Percentiles rank a stretch among this genome's conserved stretches.
Evolutionary conservation across 352 stramenopile species (phyloP).

Genomic region (Pythium angustatum): DNA sequence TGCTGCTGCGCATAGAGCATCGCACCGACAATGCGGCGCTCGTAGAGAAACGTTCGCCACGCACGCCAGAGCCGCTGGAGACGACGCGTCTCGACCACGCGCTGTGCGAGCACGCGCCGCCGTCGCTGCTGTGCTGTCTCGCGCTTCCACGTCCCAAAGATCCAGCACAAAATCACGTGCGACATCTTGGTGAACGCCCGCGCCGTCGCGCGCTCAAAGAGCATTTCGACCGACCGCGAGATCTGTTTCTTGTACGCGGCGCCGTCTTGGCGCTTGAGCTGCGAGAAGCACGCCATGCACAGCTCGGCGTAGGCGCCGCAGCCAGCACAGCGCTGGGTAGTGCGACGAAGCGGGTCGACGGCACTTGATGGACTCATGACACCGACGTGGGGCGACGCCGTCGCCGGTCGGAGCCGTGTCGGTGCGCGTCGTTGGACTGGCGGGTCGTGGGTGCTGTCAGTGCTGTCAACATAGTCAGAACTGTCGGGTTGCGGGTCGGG

Average conservation of each 20-base stretch:
- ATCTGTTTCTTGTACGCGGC: conserved; percentile 70
- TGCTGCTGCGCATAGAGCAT: conserved; percentile 72
- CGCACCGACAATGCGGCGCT: conserved; percentile 63
- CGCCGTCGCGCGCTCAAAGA: conserved; percentile 61
- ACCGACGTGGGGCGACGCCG: background rate
- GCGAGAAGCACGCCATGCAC: conserved; percentile 67
- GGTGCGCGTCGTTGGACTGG: conserved; percentile 6
- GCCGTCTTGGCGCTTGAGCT: conserved; percentile 61
- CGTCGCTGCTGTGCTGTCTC: conserved; percentile 37
- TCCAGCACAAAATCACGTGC: conserved; percentile 56
- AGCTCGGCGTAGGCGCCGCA: conserved; percentile 69
- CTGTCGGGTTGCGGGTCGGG: too few relatives aligned
- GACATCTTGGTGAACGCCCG: conserved; percentile 60
- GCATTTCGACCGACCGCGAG: conserved; percentile 53
- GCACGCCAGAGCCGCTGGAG: conserved; percentile 43
- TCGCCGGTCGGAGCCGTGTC: background rate
- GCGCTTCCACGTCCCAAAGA: conserved; percentile 63
- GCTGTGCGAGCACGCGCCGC: conserved; percentile 24
- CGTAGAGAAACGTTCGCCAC: conserved; percentile 62
- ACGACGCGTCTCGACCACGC: conserved; percentile 31
- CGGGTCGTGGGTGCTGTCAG: too few relatives aligned
- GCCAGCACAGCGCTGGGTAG: conserved; percentile 49
- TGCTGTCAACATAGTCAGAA: too few relatives aligned
- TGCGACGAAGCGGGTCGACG: background rate
- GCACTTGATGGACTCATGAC: background rate